Base-by-base conservation (phyloP, 257 asterid species). In the Misopates orontium region DNA sequence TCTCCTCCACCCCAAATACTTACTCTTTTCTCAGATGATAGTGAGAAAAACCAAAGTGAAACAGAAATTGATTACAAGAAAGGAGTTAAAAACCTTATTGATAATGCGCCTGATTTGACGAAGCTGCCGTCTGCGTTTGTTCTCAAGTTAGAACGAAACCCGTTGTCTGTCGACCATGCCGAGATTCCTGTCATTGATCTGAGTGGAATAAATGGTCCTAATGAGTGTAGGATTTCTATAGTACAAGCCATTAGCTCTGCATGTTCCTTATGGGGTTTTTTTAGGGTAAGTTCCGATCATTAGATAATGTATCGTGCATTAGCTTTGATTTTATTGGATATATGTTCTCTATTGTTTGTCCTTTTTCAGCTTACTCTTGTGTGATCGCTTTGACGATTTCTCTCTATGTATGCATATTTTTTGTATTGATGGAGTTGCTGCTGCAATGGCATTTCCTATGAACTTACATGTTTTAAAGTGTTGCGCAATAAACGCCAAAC, bases 191-290 rank as follows among this genome's bases (percentile, higher is more conserved):
- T 75, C 16, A 81, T 84, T 11, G 90, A 84, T 45, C 25, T 84
- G 36, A 60, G 75, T 42, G 81, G 72, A 0, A 81, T 78, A 10
- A 8, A 32, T 4, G 81, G 72, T 40, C 64, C 75, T 18, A 20
- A 64, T 5, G 66, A 73, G 1, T 0, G 25, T 25, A 65, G 86
- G 63, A 12, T 20, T 49, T 59, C 82, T 0, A 67, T 74, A 4
- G 59, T 84, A 23, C 1, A 60, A 49, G 83, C 75, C 71, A 63
- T 84, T 60, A 60, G 68, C 55, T 60, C 79, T 10, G 90, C 90
- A 20, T 84, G 87, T 36, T 61, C 51, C 1, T 18, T 17, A 0
- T 84, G 90, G 90, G 90, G 87, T 36, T 71, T 84, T 62, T 81
- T 84, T 4, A 64, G 79, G 87, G 84, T 80, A 4, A 70, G 83